phyloP scores from a whole-genome alignment of 2,329 filamentous ascomycete species.

The Fusarium albidum region DNA sequence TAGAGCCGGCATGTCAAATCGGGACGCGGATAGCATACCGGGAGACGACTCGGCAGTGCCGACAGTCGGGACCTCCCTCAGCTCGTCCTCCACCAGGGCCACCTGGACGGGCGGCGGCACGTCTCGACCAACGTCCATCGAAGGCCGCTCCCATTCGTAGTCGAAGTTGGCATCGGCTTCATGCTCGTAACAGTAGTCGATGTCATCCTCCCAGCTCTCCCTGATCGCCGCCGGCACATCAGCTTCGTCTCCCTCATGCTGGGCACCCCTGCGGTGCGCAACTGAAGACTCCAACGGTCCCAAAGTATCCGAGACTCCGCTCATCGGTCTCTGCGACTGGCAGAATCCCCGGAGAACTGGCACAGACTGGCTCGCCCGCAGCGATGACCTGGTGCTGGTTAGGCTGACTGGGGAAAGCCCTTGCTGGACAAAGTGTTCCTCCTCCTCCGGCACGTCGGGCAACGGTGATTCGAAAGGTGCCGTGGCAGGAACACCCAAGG shows the following conservation, averaged over 20 bases:
- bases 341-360: conserved; percentile 60
- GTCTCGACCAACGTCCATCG: conserved; percentile 52
- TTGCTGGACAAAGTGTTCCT: conserved; percentile 55
- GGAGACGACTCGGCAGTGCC: conserved; percentile 36
- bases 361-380: conserved; percentile 64
- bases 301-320: conserved; percentile 62
- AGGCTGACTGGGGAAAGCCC: conserved; percentile 54
- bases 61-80: conserved; percentile 30
- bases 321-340: conserved; percentile 51
- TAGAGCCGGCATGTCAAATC: conserved; percentile 55
- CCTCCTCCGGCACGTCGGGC: conserved; percentile 70
- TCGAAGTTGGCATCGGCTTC: conserved; percentile 73
- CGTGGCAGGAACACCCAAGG: conserved; percentile 37
- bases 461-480: conserved; percentile 54
- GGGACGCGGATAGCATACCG: conserved; percentile 40
- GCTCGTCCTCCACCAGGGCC: conserved; percentile 36
- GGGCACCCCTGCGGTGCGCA: conserved; percentile 40
- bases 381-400: conserved; percentile 58
- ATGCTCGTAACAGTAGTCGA: conserved; percentile 76
- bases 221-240: conserved; percentile 43
- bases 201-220: conserved; percentile 72
- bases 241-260: conserved; percentile 28
- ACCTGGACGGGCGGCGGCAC: conserved; percentile 34
- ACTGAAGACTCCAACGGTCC: conserved; percentile 53
- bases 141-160: conserved; percentile 70